Evolutionary conservation across 805 yeast species (phyloP).

Genomic region (Candida alai): DNA sequence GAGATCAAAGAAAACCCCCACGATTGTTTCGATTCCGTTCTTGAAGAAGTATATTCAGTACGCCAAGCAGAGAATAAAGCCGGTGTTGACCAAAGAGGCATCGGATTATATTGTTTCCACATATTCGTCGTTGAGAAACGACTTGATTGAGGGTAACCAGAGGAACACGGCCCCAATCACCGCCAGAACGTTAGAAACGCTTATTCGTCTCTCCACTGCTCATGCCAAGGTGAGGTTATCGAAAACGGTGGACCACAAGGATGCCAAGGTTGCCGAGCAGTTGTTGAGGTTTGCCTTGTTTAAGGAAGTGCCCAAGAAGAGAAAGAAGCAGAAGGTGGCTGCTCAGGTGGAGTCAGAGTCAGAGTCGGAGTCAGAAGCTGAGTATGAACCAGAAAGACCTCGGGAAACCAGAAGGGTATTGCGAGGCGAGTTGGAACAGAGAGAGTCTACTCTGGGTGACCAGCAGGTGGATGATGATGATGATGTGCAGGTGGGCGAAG

Average conservation of each 20-base stretch:
- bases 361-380: constrained; percentile 21
- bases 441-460: constrained; percentile 8
- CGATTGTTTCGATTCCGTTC: constrained; percentile 68
- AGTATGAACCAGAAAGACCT: constrained; percentile 12
- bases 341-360: constrained; percentile 31
- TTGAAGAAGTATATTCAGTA: constrained; percentile 90
- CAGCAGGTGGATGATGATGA: constrained; percentile 12
- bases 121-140: constrained; percentile 80
- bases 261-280: constrained; percentile 83
- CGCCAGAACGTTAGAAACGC: constrained; percentile 95
- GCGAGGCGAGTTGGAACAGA: no score
- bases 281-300: constrained; percentile 81
- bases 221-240: constrained; percentile 95
- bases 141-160: constrained; percentile 55
- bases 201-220: constrained; percentile 92
- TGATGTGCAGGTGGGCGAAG: constrained; percentile 19
- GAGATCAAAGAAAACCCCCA: constrained; percentile 22
- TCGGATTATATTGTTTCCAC: constrained; percentile 75
- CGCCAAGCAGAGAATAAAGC: constrained; percentile 83
- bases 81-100: constrained; percentile 74
- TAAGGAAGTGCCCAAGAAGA: constrained; percentile 57
- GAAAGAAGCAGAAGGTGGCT: constrained; percentile 20
- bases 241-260: constrained; percentile 64
- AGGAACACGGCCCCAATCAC: constrained; percentile 90
- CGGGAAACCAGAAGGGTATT: constrained; percentile 17